phyloP scores from a whole-genome alignment of 163 green algal species.

The Scenedesmus sp. region DNA sequence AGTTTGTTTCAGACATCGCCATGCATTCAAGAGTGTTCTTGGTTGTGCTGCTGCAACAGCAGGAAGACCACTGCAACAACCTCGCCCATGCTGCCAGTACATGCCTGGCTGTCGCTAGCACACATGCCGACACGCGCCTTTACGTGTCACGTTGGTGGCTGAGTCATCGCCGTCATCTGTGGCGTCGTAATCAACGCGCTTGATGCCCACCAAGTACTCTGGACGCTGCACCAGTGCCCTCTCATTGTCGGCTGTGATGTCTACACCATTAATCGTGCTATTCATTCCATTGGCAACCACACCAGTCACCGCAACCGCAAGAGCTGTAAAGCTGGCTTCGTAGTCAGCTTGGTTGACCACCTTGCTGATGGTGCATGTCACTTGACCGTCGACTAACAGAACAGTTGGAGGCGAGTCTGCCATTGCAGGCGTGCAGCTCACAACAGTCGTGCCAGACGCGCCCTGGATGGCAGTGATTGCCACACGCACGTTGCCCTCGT shows the following conservation, averaged over 20 bases:
- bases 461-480: background rate
- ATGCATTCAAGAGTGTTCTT: no score
- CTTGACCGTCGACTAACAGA: background rate
- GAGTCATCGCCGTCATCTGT: background rate
- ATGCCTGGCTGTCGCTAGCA: background rate
- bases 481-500: background rate
- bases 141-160: background rate
- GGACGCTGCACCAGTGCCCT: background rate
- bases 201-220: constrained; percentile 1
- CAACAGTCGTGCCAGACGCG: background rate
- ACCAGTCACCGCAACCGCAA: background rate
- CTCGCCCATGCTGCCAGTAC: background rate
- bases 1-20: no score
- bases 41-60: no score
- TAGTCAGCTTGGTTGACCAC: background rate
- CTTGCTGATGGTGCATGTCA: background rate
- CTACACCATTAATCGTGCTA: background rate
- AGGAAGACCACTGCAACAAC: background rate
- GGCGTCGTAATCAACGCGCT: background rate
- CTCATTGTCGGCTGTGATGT: background rate
- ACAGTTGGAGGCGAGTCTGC: background rate
- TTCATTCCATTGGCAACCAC: background rate
- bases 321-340: background rate
- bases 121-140: background rate
- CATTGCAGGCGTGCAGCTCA: background rate